Conservation (phyloP, 345 rosid genomes). For the Populus euphratica region DNA sequence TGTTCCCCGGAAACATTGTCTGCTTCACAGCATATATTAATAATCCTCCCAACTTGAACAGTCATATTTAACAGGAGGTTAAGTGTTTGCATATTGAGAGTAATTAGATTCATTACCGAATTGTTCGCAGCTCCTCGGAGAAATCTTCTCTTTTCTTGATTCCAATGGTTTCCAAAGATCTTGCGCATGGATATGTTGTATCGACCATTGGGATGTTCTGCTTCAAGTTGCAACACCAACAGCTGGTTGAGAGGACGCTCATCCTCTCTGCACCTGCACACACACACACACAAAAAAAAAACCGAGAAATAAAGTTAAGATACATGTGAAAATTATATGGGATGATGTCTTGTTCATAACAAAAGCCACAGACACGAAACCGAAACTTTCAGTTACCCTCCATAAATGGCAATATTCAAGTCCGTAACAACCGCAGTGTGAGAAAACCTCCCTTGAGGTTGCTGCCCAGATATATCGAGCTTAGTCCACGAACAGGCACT, state of each 20-base stretch:
- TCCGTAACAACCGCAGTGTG: constrained; percentile 55
- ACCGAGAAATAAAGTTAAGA: not conserved
- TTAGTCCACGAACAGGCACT: constrained; percentile 42
- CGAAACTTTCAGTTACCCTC: constrained; percentile 44
- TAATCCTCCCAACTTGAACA: constrained; percentile 5
- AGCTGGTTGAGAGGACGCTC: constrained; percentile 69
- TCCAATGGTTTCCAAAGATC: constrained; percentile 46
- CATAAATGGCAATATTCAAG: constrained; percentile 49
- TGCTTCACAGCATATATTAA: constrained; percentile 18
- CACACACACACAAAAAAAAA: no score
- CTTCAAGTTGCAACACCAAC: constrained; percentile 51
- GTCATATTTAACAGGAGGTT: constrained; percentile 5
- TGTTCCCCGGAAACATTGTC: constrained; percentile 14
- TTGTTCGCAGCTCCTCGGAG: constrained; percentile 23
- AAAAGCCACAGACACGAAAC: not conserved
- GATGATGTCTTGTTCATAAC: not conserved
- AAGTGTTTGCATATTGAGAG: not conserved
- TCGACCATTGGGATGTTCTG: constrained; percentile 33
- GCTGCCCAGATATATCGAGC: constrained; percentile 52
- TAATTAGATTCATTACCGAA: constrained; percentile 21
- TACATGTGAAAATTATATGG: not conserved
- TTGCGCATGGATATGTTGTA: constrained; percentile 37
- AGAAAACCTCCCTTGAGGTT: constrained; percentile 76
- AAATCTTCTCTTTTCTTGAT: constrained; percentile 34
- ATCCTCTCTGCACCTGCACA: constrained; percentile 64